Evolutionary conservation across 176 grass and related monocot species (phyloP), one percentile per base, ranked within the genome.

Genomic region (Rhynchospora breviuscula): DNA sequence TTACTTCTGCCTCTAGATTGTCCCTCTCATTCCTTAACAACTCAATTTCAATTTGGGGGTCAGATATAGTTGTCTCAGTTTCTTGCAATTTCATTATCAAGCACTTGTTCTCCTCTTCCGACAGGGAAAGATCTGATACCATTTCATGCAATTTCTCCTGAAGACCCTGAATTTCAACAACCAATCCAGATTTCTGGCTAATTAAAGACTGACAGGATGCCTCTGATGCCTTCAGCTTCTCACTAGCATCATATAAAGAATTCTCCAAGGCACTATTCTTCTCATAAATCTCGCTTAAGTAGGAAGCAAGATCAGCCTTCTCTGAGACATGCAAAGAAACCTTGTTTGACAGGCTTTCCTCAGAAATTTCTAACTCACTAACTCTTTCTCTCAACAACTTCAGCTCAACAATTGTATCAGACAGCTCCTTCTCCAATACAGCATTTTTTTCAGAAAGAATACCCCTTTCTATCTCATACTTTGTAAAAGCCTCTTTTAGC

Each of bases 401-500:
- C 61, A 97, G 85, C 88, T 97, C 94, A 2, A 83, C 70, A 79
- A 87, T 86, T 87, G 87, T 83, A 91, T 91, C 90, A 68, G 88
- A 89, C 63, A 97, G 79, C 31, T 89, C 93, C 62, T 88, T 91
- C 84, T 94, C 92, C 88, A 97, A 88, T 75, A 94, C 58, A 66
- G 31, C 65, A 87, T 84, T 91, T 86, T 90, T 92, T 43, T 93
- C 93, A 81, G 88, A 89, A 78, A 99, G 19, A 63, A 90, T 90
- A 61, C 90, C 89, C 88, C 86, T 99, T 85, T 99, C 93, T 25
- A 91, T 73, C 85, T 88, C 88, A 91, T 89, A 88, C 85, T 90
- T 96, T 31, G 83, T 86, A 84, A 87, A 92, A 19, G 71, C 78
- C 80, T 90, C 97, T 82, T 96, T 93, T 83, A 99, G 67, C 68